A percentile compares a stretch with the other conserved stretches of the same genome.
Evolutionary conservation across 106 monocot genomes (phyloP).

Genomic region (Allium cepa): DNA sequence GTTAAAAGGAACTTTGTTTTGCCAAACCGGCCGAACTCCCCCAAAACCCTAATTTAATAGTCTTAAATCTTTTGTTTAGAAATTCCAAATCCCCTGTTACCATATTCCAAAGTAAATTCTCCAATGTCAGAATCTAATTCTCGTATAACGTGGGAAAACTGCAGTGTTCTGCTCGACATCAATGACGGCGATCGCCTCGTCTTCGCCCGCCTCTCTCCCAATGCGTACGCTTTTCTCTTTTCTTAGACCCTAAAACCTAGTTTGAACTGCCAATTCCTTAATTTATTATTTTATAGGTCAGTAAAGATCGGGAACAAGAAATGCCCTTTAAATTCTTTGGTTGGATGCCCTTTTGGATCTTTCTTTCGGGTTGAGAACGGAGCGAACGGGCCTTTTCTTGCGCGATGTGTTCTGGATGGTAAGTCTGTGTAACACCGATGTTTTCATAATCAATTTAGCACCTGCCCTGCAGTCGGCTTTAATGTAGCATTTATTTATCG

Average conservation of each 20-base stretch:
- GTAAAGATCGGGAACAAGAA: constrained; percentile 93
- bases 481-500: too few relatives aligned
- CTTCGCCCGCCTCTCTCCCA: constrained; percentile 80
- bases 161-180: constrained; percentile 93
- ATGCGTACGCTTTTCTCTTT: constrained; percentile 32
- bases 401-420: constrained; percentile 15
- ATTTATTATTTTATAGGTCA: constrained; percentile 24
- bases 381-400: constrained; percentile 31
- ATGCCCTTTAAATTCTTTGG: constrained; percentile 56
- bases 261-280: not conserved
- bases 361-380: constrained; percentile 58
- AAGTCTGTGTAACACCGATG: not conserved
- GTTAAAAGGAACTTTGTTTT: too few relatives aligned
- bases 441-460: too few relatives aligned
- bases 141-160: constrained; percentile 75
- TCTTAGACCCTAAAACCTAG: not conserved
- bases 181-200: constrained; percentile 97
- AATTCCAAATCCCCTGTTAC: too few relatives aligned
- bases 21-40: not conserved
- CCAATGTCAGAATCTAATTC: constrained; percentile 14
- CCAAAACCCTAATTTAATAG: not conserved
- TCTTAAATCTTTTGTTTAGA: too few relatives aligned
- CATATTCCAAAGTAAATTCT: not conserved
- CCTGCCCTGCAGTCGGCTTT: too few relatives aligned
- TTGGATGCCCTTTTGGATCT: constrained; percentile 89